Base-by-base conservation (phyloP, 495 filamentous ascomycete genomes). In the Trichoderma virens region DNA sequence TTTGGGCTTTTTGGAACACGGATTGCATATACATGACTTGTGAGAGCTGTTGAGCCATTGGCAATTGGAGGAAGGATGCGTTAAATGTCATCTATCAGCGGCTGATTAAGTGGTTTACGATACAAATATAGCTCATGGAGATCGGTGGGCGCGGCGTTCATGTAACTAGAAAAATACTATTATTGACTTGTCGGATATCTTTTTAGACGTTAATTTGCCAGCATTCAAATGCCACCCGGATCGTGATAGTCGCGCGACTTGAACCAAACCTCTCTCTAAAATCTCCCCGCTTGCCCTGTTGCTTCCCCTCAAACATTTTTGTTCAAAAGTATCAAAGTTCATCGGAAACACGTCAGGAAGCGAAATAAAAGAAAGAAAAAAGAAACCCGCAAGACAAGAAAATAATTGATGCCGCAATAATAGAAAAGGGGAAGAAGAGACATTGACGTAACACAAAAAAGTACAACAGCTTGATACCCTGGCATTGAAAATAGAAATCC, bases 1-100 rank as follows among this genome's bases (percentile, higher is more conserved):
- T 86, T 84, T 72, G 76, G 75, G 45, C 60, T 88, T 65, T 86
- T 82, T 64, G 82, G 78, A 31, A 85, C 83, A 0, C 80, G 73
- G 59, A 86, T 89, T 56, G n/a, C 39, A 7, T 62, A 62, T 31
- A 11, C 32, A 1, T 61, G 30, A 35, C 13, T 20, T n/a, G n/a
- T n/a, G n/a, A n/a, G n/a, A n/a, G n/a, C n/a, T n/a, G n/a, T n/a
- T n/a, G n/a, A n/a, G n/a, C n/a, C n/a, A n/a, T n/a, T n/a, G n/a
- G n/a, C n/a, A n/a, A n/a, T n/a, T n/a, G n/a, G n/a, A n/a, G n/a
- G n/a, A n/a, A n/a, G n/a, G n/a, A n/a, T n/a, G n/a, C n/a, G n/a
- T n/a, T n/a, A n/a, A n/a, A n/a, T n/a, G n/a, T n/a, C n/a, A n/a
- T n/a, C n/a, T n/a, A n/a, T n/a, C n/a, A n/a, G n/a, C n/a, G n/a